These are phyloP conservation scores for Mrakia frigida DNA, from an alignment of 768 basidiomycete genomes.

Conservation along the genomic window DNA sequence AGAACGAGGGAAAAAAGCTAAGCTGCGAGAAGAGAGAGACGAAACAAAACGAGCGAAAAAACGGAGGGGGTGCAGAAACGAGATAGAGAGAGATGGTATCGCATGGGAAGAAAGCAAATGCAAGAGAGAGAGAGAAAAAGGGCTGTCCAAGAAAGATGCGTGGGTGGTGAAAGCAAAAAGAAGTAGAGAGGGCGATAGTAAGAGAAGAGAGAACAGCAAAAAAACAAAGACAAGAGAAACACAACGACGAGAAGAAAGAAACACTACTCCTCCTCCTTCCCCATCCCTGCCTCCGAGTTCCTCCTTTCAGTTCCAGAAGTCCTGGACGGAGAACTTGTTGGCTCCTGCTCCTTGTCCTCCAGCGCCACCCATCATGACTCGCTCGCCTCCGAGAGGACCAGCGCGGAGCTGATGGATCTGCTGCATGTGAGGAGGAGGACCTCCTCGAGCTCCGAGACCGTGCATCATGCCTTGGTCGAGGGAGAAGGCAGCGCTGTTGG, in stretches of 20 bases:
- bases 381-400: not conserved
- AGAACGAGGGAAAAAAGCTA: not conserved
- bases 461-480: not conserved
- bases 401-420: not conserved
- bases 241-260: not conserved
- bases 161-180: not conserved
- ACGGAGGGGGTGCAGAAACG: not conserved
- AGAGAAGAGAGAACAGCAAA: too few relatives aligned
- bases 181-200: too few relatives aligned
- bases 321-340: conserved; percentile 25
- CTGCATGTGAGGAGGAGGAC: not conserved
- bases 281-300: too few relatives aligned
- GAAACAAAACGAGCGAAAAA: not conserved
- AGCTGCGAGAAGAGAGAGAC: not conserved
- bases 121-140: not conserved
- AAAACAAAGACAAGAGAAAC: not conserved
- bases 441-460: too few relatives aligned
- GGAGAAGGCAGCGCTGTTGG: not conserved
- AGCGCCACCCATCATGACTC: conserved; percentile 5
- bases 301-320: conserved; percentile 21
- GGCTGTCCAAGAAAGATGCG: too few relatives aligned
- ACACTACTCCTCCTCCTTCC: not conserved
- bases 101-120: not conserved
- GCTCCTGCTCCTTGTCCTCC: not conserved
- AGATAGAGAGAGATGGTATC: not conserved